phyloP scores from a whole-genome alignment of 2,329 filamentous ascomycete species.

The Aschersonia sp. region DNA sequence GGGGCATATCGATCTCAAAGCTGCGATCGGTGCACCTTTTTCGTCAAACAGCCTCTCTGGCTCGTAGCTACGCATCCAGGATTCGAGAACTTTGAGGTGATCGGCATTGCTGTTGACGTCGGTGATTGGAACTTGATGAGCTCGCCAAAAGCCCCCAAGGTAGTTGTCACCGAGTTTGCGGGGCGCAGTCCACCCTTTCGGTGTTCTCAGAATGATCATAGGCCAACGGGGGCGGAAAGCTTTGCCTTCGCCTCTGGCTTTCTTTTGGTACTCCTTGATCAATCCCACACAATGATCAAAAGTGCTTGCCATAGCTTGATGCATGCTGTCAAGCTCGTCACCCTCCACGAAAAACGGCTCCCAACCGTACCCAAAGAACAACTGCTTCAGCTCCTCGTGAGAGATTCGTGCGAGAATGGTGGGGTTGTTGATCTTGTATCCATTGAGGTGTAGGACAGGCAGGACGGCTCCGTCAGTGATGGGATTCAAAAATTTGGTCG shows the following conservation, averaged over 20 bases:
- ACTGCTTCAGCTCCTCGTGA: slow-evolving; percentile 54
- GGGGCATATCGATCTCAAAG: slow-evolving; percentile 51
- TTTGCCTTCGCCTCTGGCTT: slow-evolving; percentile 56
- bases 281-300: slow-evolving; percentile 58
- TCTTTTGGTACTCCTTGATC: slow-evolving; percentile 54
- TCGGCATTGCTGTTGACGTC: slow-evolving; percentile 50
- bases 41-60: slow-evolving; percentile 57
- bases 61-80: slow-evolving; percentile 66
- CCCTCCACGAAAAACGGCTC: slow-evolving; percentile 70
- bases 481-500: slow-evolving; percentile 69
- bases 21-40: slow-evolving; percentile 45
- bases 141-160: slow-evolving; percentile 63
- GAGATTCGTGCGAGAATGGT: slow-evolving; percentile 59
- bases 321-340: slow-evolving; percentile 58
- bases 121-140: slow-evolving; percentile 65
- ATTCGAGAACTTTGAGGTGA: slow-evolving; percentile 54
- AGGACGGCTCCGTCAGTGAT: slow-evolving; percentile 65
- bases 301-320: slow-evolving; percentile 68
- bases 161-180: slow-evolving; percentile 56
- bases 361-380: slow-evolving; percentile 66
- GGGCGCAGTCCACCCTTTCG: slow-evolving; percentile 70
- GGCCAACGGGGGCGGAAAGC: slow-evolving; percentile 61
- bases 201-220: slow-evolving; percentile 63
- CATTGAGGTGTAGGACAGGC: slow-evolving; percentile 65
- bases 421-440: slow-evolving; percentile 77